These are phyloP conservation scores for Leishmania arabica DNA, from an alignment of 208 protist genomes.

Conservation along the genomic window DNA sequence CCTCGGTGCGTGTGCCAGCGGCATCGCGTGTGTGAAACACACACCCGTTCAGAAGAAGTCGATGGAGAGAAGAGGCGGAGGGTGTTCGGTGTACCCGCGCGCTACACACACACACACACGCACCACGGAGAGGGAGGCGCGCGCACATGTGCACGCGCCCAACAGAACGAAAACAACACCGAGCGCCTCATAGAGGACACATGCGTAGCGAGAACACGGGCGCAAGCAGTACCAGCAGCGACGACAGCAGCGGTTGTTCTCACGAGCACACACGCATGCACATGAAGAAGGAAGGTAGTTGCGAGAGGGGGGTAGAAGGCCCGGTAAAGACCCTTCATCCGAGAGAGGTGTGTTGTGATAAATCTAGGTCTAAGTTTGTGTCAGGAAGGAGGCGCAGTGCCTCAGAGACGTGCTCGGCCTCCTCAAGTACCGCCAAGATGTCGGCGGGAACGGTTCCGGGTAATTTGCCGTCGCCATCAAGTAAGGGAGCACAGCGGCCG, in stretches of 20 bases:
- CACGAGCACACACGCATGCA: neutral
- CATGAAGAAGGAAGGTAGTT: neutral
- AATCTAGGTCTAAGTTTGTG: neutral
- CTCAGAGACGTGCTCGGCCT: constrained; percentile 14
- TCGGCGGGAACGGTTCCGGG: constrained; percentile 4
- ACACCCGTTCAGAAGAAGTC: neutral
- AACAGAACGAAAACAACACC: neutral
- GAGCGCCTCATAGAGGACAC: neutral
- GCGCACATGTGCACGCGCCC: neutral
- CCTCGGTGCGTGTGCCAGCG: neutral
- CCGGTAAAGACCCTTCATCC: neutral
- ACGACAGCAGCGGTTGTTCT: neutral
- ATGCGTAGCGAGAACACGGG: neutral
- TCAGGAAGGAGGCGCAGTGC: constrained; percentile 2
- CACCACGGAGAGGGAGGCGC: neutral
- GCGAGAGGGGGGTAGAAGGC: neutral
- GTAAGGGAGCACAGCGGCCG: neutral
- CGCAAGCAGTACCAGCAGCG: neutral
- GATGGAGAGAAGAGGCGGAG: neutral
- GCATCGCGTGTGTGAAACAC: neutral
- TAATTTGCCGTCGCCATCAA: neutral
- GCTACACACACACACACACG: neutral
- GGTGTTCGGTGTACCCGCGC: neutral
- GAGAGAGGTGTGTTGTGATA: neutral
- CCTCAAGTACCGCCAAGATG: constrained; percentile 13